phyloP scores from a whole-genome alignment of 495 filamentous ascomycete genomes.

The Xylaria venustula region DNA sequence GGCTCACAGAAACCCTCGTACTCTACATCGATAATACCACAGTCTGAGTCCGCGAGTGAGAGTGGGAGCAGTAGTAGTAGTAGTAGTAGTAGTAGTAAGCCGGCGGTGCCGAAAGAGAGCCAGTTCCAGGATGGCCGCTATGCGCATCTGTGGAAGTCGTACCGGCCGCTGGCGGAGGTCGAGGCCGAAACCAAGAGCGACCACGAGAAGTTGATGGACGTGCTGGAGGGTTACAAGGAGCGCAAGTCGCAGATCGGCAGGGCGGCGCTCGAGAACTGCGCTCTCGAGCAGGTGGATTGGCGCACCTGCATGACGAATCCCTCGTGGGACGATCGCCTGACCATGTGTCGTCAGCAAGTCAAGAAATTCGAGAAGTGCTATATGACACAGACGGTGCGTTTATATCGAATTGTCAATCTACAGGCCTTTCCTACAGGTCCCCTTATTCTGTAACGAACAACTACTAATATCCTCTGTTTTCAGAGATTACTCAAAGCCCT shows the following conservation, averaged over 20 bases:
- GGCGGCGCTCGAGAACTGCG: constrained; percentile 91
- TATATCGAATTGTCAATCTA: no score
- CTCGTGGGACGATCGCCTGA: constrained; percentile 55
- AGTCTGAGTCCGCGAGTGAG: not conserved
- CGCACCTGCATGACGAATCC: constrained; percentile 73
- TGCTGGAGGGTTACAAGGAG: constrained; percentile 81
- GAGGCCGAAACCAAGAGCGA: constrained; percentile 65
- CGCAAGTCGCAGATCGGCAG: constrained; percentile 73
- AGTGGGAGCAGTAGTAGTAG: not conserved
- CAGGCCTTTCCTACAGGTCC: not conserved
- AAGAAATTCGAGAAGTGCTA: constrained; percentile 75
- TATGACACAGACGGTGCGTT: constrained; percentile 70
- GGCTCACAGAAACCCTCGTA: constrained; percentile 19
- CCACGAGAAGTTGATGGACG: constrained; percentile 68
- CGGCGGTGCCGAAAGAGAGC: constrained; percentile 35
- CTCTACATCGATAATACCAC: constrained; percentile 8
- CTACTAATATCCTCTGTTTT: not conserved
- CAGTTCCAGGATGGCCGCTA: constrained; percentile 78
- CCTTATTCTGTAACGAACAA: not conserved
- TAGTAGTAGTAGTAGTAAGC: not conserved
- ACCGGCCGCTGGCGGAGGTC: constrained; percentile 64
- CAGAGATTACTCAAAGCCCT: constrained; percentile 85
- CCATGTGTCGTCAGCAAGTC: constrained; percentile 73
- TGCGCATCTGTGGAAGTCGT: constrained; percentile 88
- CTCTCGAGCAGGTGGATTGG: constrained; percentile 74